Evolutionary conservation across 2,329 filamentous ascomycete species (phyloP), one percentile per base, ranked within the genome.

Genomic region (Pseudocercospora fijiensis): DNA sequence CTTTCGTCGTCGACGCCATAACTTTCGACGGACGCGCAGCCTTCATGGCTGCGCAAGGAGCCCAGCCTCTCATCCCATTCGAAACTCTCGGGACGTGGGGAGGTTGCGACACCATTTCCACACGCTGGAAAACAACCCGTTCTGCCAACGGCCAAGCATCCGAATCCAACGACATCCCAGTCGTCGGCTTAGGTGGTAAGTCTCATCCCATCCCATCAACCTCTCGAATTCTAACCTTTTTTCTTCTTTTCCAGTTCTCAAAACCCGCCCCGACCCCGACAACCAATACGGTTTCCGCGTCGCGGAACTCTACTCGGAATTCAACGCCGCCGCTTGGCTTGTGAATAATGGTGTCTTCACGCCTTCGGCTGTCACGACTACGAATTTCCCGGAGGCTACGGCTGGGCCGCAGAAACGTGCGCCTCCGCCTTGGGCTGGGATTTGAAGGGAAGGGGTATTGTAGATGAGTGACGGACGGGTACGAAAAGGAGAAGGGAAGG

Each of bases 281-380:
- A 71, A 72, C 68, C 60, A 55, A 45, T 70, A 69, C 62, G 70
- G 68, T 51, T 73, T 69, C 64, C 70, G 71, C 37, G 70, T 74
- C 66, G 69, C 69, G 60, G 64, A 65, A 4, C 65, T 74, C 20
- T 71, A 71, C 63, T 72, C 69, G 16, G 72, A 74, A 43, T 72
- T 74, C 66, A 74, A 74, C 66, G 68, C 70, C 22, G 72, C 70
- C 28, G 72, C 72, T 18, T 74, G 72, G 72, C 68, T 74, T 56
- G 67, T 72, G 58, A 71, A 72, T 64, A 68, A 67, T 51, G 70
- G 70, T 37, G 69, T 71, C 64, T 70, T 71, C 63, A 70, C 62
- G 10, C 68, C 69, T 26, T 66, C 66, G 1, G 58, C 65, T 5
- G 64, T 66, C 45, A 66, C 65, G n/a, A 69, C 67, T 13, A 63